A percentile compares a stretch with the other conserved stretches of the same genome.
These are phyloP conservation scores for Komagataella populi DNA, from an alignment of 805 yeast genomes.

Conservation along the genomic window DNA sequence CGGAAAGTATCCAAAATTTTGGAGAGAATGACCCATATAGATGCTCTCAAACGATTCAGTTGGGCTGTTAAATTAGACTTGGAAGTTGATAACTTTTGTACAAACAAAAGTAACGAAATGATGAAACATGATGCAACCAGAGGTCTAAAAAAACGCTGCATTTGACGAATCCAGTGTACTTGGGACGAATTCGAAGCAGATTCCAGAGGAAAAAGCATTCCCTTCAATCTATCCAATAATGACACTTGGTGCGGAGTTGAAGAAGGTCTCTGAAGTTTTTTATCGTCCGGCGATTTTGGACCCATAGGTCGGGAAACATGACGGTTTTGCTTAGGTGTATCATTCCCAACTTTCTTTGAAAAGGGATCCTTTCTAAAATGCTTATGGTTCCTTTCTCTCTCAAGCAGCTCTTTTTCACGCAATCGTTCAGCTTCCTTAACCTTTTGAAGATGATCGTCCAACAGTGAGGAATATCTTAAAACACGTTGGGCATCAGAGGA, in stretches of 20 bases:
- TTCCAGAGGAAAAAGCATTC: not conserved
- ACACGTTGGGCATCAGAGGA: slow-evolving; percentile 4
- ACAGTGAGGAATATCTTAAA: not conserved
- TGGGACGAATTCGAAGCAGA: not conserved
- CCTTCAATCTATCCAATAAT: not conserved
- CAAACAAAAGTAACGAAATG: not conserved
- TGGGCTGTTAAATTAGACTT: not conserved
- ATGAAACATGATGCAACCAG: not conserved
- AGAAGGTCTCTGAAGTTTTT: not conserved
- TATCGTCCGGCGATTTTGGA: not conserved
- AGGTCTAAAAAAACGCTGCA: not conserved
- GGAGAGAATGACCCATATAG: not conserved
- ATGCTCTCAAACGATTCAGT: not conserved
- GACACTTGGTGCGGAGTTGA: not conserved
- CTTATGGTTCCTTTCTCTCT: not conserved
- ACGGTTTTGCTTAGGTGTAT: not conserved
- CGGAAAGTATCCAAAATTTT: not conserved
- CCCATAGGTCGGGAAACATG: not conserved
- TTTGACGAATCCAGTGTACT: not conserved
- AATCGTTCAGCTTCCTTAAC: not conserved
- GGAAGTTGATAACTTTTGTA: not conserved
- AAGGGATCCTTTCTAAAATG: not conserved
- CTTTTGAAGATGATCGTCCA: not conserved
- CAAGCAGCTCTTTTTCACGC: not conserved
- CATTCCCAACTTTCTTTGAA: not conserved